Evolutionary conservation across 768 basidiomycete genomes (phyloP).

Genomic region (Basidioascus undulatus): DNA sequence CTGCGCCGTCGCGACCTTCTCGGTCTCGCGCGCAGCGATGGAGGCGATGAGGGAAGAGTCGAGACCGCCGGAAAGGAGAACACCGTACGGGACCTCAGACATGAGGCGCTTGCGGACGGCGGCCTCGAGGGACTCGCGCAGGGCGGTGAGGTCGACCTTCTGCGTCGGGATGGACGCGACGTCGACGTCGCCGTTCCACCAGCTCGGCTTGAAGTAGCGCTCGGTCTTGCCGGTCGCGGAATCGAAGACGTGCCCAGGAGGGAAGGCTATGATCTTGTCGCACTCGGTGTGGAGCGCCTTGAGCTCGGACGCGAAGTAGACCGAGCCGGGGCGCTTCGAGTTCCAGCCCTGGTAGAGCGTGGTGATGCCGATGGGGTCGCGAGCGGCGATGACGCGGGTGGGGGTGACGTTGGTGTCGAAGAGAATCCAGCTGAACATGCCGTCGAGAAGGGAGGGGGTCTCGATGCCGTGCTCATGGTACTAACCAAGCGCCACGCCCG

Average conservation of each 20-base stretch:
- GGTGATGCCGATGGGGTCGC: slow-evolving; percentile 92
- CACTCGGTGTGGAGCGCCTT: slow-evolving; percentile 79
- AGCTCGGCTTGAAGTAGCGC: slow-evolving; percentile 67
- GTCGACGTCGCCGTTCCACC: slow-evolving; percentile 59
- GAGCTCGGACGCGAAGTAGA: slow-evolving; percentile 88
- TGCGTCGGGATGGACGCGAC: slow-evolving; percentile 33
- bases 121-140: slow-evolving; percentile 64
- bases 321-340: slow-evolving; percentile 51
- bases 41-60: slow-evolving; percentile 91
- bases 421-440: slow-evolving; percentile 96
- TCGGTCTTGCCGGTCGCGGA: slow-evolving; percentile 50
- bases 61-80: slow-evolving; percentile 78
- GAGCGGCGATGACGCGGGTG: slow-evolving; percentile 74
- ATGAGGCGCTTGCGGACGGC: slow-evolving; percentile 87
- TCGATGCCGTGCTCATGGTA: slow-evolving; percentile 59
- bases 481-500: slow-evolving; percentile 22
- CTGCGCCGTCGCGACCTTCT: slow-evolving; percentile 63
- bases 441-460: slow-evolving; percentile 62
- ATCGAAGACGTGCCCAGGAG: slow-evolving; percentile 91
- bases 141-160: slow-evolving; percentile 34
- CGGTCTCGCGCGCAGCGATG: slow-evolving; percentile 83
- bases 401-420: slow-evolving; percentile 80
- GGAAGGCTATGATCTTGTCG: slow-evolving; percentile 83
- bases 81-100: slow-evolving; percentile 96
- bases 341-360: slow-evolving; percentile 96